Percentiles rank a stretch among this genome's conserved stretches.
These are phyloP conservation scores for Rhizopogon sp. DNA, from an alignment of 768 basidiomycete genomes.

Conservation along the genomic window DNA sequence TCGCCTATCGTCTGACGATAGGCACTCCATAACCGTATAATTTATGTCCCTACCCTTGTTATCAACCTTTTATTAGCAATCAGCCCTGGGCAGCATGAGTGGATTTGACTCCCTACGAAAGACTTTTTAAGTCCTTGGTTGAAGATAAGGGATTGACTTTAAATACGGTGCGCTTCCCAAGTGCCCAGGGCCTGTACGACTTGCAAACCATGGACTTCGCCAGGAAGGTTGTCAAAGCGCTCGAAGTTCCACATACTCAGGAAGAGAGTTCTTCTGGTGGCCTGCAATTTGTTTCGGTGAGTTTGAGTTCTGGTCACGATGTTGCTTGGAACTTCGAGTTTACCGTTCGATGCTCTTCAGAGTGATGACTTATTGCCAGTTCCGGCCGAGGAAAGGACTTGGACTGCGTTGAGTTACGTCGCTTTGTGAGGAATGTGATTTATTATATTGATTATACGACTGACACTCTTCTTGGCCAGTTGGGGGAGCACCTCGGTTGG, in stretches of 20 bases:
- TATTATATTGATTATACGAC: not conserved
- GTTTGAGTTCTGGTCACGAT: conserved; percentile 7
- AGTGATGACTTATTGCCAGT: conserved; percentile 65
- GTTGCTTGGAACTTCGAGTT: not conserved
- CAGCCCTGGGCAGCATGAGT: not conserved
- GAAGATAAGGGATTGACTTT: conserved; percentile 2
- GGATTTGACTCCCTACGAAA: not conserved
- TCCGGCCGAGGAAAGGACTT: conserved; percentile 48
- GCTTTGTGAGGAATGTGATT: conserved; percentile 38
- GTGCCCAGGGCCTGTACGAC: not conserved
- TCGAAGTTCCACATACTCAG: conserved; percentile 48
- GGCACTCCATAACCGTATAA: not conserved
- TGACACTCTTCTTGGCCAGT: not conserved
- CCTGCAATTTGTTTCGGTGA: conserved; percentile 47
- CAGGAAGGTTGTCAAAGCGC: conserved; percentile 11
- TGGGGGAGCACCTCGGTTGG: conserved; percentile 65
- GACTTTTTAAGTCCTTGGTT: not conserved
- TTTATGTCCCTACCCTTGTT: not conserved
- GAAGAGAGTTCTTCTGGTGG: conserved; percentile 36
- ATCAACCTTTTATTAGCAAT: not conserved
- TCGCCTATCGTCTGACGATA: not conserved
- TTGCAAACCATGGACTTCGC: conserved; percentile 6
- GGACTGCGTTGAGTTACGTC: conserved; percentile 56
- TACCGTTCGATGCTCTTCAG: conserved; percentile 24
- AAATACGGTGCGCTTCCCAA: not conserved